Percentiles rank a stretch among this genome's conserved stretches.
Evolutionary conservation across 495 filamentous ascomycete species (phyloP).

Genomic region (Podospora anserina): DNA sequence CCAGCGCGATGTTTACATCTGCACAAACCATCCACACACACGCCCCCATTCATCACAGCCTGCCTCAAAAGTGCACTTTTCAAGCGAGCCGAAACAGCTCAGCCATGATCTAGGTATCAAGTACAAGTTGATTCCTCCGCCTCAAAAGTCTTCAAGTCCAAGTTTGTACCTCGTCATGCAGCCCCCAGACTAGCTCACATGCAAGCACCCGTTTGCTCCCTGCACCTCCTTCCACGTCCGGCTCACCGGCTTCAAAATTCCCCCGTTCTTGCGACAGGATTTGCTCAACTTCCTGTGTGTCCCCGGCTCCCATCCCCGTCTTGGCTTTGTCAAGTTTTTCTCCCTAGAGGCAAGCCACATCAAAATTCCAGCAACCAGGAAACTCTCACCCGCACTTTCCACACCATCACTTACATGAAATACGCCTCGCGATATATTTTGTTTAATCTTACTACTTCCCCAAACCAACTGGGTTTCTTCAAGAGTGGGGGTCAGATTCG

Average conservation of each 20-base stretch:
- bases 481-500: not conserved
- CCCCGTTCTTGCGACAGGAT: not conserved
- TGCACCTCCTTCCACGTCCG: not conserved
- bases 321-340: not conserved
- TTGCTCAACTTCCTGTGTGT: not conserved
- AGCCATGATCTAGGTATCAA: not conserved
- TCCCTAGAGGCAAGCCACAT: not conserved
- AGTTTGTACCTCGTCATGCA: not conserved
- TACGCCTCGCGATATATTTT: not conserved
- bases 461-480: not conserved
- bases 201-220: conserved; percentile 13
- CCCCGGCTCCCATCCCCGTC: not conserved
- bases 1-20: not conserved
- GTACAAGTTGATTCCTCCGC: not conserved
- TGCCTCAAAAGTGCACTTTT: not conserved
- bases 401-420: not conserved
- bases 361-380: not conserved
- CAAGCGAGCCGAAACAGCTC: not conserved
- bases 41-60: not conserved
- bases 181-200: not conserved
- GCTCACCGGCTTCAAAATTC: not conserved
- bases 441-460: no score
- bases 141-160: not conserved
- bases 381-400: not conserved
- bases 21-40: not conserved